phyloP scores from a whole-genome alignment of 2,329 filamentous ascomycete species.

The Trematosphaeria pertusa region DNA sequence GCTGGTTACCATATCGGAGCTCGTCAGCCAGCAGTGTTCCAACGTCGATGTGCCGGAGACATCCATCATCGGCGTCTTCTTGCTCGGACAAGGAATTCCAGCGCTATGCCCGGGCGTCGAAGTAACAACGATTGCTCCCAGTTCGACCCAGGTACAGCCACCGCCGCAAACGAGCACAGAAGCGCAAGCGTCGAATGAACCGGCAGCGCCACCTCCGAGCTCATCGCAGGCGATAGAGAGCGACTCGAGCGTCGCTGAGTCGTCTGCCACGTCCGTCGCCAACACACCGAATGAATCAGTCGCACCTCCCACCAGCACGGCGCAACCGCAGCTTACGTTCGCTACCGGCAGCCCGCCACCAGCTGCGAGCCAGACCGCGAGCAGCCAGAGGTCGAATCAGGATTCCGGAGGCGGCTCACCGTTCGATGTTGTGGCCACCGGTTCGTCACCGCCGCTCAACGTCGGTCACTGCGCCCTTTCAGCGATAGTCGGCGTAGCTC shows the following conservation, averaged over 20 bases:
- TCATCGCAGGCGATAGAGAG: slow-evolving; percentile 6
- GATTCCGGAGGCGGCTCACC: slow-evolving; percentile 55
- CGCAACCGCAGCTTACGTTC: slow-evolving; percentile 3
- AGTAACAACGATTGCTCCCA: slow-evolving; percentile 25
- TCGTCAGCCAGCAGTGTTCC: slow-evolving; percentile 43
- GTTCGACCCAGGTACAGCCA: slow-evolving; percentile 14
- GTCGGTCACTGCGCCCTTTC: slow-evolving; percentile 6
- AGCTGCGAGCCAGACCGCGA: slow-evolving; percentile 26
- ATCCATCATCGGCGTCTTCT: slow-evolving; percentile 53
- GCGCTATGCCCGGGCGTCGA: slow-evolving; percentile 48
- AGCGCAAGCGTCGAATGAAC: slow-evolving; percentile 1
- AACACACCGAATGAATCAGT: neutral
- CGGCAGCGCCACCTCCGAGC: neutral
- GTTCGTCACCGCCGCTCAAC: slow-evolving; percentile 23
- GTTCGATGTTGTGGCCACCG: slow-evolving; percentile 47
- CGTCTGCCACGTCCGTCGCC: slow-evolving; percentile 12
- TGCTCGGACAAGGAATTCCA: slow-evolving; percentile 47
- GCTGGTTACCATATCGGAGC: slow-evolving; percentile 42
- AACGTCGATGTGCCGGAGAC: slow-evolving; percentile 44
- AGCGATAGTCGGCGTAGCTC: slow-evolving; percentile 19
- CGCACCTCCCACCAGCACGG: neutral
- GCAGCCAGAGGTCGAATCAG: slow-evolving; percentile 41
- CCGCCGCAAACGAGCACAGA: slow-evolving; percentile 19
- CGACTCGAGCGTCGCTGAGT: slow-evolving; percentile 23
- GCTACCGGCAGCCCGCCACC: slow-evolving; percentile 8